Evolutionary conservation across 352 stramenopile species (phyloP), one percentile per base, ranked within the genome.

Genomic region (Globisporangium viniferum): DNA sequence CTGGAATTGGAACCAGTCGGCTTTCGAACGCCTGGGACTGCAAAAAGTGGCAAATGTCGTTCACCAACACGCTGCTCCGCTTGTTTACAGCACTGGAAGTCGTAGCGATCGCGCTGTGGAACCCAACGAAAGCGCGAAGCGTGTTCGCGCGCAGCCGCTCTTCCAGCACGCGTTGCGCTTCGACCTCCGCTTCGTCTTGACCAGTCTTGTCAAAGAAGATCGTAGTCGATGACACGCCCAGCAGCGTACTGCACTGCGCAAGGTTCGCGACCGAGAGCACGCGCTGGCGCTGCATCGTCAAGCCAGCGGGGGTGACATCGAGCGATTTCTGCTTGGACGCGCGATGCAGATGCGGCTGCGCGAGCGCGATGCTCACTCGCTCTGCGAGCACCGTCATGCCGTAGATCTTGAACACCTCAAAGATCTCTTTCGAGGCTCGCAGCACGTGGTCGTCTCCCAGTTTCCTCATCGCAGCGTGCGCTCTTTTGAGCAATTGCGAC

Each of bases 351-450:
- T 73, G 78, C 31, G 72, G 80, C 65, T 74, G 69, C 20, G 66
- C 86, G 18, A 89, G 68, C 27, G 66, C 73, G 2, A 90, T 56
- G 65, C 86, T 94, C 48, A 89, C 76, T 18, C 84, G 75, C 64
- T 94, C 84, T 3, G 82, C 78, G 4, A 94, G 73, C 44, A 92
- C 81, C 2, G 84, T 76, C 84, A 93, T 92, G 51, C 86, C 86
- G 68, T 94, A 93, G 59, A 90, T 74, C 69, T 92, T 92, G 66
- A 94, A 94, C 24, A 94, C 79, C 24, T 94, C 78, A 67, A 93
- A 94, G 33, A 90, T 79, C 62, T 92, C 86, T 1, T 69, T 70
- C 10, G 86, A 94, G 4, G 72, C 73, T 9, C 75, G 75, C 22
- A 92, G 57, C 5, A 94, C 67, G 59, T 94, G 84, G 0, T 73